Percentiles rank a stretch among this genome's conserved stretches.
Conservation (phyloP, 1,139 yeast genomes). For the Candida neerlandica region DNA sequence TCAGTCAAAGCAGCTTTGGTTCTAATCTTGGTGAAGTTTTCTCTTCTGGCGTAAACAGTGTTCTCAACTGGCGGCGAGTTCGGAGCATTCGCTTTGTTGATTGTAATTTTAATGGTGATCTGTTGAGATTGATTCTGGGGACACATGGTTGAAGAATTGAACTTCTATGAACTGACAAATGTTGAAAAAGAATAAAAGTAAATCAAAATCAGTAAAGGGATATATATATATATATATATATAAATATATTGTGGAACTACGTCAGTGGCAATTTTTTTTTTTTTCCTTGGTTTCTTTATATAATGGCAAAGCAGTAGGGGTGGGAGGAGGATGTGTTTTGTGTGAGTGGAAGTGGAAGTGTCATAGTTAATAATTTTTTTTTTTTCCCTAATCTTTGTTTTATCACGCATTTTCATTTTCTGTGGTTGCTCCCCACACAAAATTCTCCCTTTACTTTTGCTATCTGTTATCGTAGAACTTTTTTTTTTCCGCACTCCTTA, state of each 20-base stretch:
- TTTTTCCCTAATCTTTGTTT: conserved; percentile 3
- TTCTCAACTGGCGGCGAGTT: conserved; percentile 14
- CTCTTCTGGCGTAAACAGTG: conserved; percentile 15
- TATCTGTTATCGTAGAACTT: too few relatives aligned
- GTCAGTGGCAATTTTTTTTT: conserved; percentile 3
- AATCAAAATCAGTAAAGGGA: background rate
- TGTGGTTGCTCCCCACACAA: background rate
- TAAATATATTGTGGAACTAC: conserved; percentile 1
- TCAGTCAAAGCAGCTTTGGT: conserved; percentile 20
- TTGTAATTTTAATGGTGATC: conserved; percentile 17
- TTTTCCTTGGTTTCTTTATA: background rate
- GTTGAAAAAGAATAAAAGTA: background rate
- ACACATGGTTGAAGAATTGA: conserved; percentile 3
- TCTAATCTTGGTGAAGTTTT: conserved; percentile 16
- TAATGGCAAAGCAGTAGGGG: background rate
- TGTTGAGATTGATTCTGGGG: conserved; percentile 8
- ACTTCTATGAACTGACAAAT: background rate
- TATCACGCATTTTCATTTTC: conserved; percentile 1
- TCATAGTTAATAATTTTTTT: too few relatives aligned
- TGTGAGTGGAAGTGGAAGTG: background rate
- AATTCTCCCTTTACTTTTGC: background rate
- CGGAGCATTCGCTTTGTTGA: conserved; percentile 11
- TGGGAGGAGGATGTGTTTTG: background rate
- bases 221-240: too few relatives aligned
- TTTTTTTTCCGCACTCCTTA: too few relatives aligned